Conservation (phyloP, 2,329 filamentous ascomycete species). For the Colletotrichum australisinense region DNA sequence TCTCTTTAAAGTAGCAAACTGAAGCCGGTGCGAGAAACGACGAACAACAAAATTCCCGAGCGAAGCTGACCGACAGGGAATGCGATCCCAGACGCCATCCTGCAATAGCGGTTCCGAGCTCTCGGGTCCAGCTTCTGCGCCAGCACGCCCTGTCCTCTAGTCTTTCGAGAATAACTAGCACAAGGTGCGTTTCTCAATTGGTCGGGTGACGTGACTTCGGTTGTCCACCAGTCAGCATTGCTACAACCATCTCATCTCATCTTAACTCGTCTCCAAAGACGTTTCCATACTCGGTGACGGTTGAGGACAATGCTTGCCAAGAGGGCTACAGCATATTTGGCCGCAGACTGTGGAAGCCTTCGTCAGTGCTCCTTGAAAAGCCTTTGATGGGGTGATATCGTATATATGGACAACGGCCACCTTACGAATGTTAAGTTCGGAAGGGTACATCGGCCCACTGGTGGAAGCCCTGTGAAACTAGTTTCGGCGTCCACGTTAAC, state of each 20-base stretch:
- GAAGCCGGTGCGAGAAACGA: conserved; percentile 7
- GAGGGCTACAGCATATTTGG: background rate
- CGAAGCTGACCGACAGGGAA: conserved; percentile 14
- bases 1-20: conserved; percentile 14
- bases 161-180: background rate
- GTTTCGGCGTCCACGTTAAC: background rate
- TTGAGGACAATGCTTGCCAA: background rate
- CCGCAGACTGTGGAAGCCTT: background rate
- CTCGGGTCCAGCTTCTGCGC: conserved; percentile 11
- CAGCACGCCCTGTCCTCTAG: conserved; percentile 9
- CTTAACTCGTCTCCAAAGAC: background rate
- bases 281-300: background rate
- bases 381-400: background rate
- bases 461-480: background rate
- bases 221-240: background rate
- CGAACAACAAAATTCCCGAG: conserved; percentile 27
- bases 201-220: background rate
- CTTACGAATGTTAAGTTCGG: background rate
- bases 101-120: conserved; percentile 29
- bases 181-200: background rate
- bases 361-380: background rate
- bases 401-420: background rate
- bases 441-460: background rate
- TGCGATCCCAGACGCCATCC: conserved; percentile 9
- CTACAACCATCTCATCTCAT: background rate